These are phyloP conservation scores for Penicillium bovifimosum DNA, from an alignment of 495 filamentous ascomycete species.

Conservation along the genomic window DNA sequence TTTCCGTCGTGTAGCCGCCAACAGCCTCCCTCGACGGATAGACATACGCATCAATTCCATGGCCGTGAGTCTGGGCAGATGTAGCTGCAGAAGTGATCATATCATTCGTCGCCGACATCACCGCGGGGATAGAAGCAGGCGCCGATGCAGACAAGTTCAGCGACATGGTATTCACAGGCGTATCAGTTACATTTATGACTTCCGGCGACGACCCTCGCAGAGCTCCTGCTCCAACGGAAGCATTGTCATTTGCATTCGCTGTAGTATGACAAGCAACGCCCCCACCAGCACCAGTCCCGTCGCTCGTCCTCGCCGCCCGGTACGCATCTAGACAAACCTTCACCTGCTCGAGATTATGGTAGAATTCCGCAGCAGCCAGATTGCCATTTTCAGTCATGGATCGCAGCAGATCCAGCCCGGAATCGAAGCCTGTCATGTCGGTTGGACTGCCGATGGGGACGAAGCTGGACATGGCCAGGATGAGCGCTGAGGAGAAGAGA, in stretches of 20 bases:
- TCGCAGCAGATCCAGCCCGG: conserved; percentile 34
- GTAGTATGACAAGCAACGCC: neutral
- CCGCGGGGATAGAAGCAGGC: neutral
- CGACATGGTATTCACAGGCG: neutral
- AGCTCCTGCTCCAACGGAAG: too few relatives aligned
- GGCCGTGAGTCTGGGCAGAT: neutral
- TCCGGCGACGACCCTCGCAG: neutral
- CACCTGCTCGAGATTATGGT: conserved; percentile 33
- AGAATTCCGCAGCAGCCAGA: conserved; percentile 38
- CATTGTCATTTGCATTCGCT: neutral
- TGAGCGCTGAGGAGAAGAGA: conserved; percentile 39
- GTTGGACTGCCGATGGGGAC: conserved; percentile 34
- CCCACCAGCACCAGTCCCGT: neutral
- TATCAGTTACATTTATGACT: neutral
- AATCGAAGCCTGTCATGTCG: conserved; percentile 36
- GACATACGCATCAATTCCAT: conserved; percentile 7
- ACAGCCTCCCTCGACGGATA: conserved; percentile 11
- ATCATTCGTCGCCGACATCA: conserved; percentile 3
- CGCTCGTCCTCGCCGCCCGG: neutral
- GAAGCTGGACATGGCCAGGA: conserved; percentile 41
- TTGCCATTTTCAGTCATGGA: conserved; percentile 42
- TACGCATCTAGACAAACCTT: conserved; percentile 32
- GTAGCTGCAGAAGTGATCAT: conserved; percentile 1
- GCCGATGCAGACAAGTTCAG: neutral
- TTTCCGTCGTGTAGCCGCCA: conserved; percentile 37